A percentile compares a stretch with the other conserved stretches of the same genome.
Conservation (phyloP, 2,329 filamentous ascomycete genomes). For the Pestalotiopsis sp. region DNA sequence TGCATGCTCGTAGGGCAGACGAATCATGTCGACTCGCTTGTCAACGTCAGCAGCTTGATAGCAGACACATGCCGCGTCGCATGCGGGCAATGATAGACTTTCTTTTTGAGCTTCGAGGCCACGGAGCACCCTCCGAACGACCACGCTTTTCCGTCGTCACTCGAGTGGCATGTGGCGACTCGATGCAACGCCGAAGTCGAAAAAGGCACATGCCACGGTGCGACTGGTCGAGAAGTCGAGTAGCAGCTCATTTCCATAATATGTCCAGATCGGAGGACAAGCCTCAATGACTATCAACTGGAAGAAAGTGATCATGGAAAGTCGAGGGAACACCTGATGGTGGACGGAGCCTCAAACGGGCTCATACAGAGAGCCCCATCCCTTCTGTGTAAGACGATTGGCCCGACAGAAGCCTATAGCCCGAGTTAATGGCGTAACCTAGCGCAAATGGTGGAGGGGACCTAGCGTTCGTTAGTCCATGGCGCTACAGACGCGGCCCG, state of each 20-base stretch:
- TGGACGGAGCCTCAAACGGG: no score
- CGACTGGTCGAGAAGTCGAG: neutral
- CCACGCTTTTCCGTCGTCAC: neutral
- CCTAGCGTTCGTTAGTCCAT: neutral
- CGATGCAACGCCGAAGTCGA: neutral
- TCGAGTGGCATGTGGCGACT: no score
- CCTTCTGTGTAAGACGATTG: constrained; percentile 5
- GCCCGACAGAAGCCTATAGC: neutral
- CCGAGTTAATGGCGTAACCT: neutral
- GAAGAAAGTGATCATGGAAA: no score
- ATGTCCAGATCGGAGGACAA: neutral
- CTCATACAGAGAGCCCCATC: no score
- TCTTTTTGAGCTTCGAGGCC: neutral
- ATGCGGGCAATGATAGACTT: neutral
- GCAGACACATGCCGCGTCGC: neutral
- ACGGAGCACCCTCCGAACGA: neutral
- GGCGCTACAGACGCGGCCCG: constrained; percentile 3
- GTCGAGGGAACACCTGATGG: no score
- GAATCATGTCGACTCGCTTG: neutral
- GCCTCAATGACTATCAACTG: no score
- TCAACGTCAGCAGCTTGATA: neutral
- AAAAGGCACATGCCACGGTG: neutral
- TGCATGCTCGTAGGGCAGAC: neutral
- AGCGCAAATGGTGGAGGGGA: neutral
- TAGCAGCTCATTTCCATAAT: neutral